Evolutionary conservation across 768 basidiomycete species (phyloP).

Genomic region (Podaxis rugospora): DNA sequence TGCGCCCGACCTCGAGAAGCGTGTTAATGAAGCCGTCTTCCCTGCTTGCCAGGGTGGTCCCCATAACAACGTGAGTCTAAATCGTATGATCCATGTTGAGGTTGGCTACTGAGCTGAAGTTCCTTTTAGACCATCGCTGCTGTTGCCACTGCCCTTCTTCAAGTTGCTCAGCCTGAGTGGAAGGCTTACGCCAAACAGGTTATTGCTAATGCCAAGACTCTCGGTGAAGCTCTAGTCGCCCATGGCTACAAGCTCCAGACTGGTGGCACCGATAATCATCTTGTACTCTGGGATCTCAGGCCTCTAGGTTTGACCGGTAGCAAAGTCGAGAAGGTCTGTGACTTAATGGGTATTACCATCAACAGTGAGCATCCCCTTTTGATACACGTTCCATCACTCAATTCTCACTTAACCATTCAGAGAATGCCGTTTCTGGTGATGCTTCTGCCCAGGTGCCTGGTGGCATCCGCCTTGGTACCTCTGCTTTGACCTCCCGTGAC

Average conservation of each 20-base stretch:
- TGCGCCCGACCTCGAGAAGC: conserved; percentile 86
- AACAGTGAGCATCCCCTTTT: conserved; percentile 57
- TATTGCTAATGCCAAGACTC: conserved; percentile 78
- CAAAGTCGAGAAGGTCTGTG: conserved; percentile 98
- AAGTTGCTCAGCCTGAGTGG: conserved; percentile 87
- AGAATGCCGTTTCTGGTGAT: conserved; percentile 97
- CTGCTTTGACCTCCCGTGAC: conserved; percentile 91
- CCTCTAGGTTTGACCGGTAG: conserved; percentile 95
- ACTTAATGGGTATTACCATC: conserved; percentile 94
- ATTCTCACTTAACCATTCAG: conserved; percentile 28
- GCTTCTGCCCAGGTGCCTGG: conserved; percentile 94
- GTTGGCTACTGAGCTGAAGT: not conserved
- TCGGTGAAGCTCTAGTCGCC: conserved; percentile 65
- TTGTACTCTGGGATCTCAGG: conserved; percentile 96
- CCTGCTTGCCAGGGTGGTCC: conserved; percentile 99
- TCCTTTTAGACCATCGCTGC: conserved; percentile 80
- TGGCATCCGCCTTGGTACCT: conserved; percentile 94
- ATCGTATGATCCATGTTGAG: not conserved
- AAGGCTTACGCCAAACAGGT: conserved; percentile 94
- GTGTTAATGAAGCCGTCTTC: conserved; percentile 98
- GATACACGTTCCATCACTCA: not conserved
- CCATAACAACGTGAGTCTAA: conserved; percentile 81
- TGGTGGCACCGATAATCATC: conserved; percentile 94
- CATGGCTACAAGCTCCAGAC: conserved; percentile 97
- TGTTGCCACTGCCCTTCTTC: conserved; percentile 88